Evolutionary conservation across 179 eudicot genomes (phyloP).

Genomic region (Sideroxylon spinosum): DNA sequence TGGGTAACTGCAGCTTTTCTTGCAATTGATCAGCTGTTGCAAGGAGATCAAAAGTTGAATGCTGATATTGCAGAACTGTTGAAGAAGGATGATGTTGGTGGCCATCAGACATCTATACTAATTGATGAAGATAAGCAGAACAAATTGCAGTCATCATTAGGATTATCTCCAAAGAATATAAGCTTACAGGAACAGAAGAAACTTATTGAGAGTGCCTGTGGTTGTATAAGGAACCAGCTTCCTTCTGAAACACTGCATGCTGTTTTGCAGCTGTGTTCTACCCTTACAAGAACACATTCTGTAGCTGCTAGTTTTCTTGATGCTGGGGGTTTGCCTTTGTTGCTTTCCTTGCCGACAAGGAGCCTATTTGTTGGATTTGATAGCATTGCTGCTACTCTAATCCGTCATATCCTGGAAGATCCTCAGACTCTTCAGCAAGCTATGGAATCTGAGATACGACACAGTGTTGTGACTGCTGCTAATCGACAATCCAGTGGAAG

Average conservation of each 20-base stretch:
- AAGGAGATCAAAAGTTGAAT: constrained; percentile 65
- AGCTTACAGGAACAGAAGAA: constrained; percentile 67
- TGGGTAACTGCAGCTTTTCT: constrained; percentile 97
- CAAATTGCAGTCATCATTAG: constrained; percentile 39
- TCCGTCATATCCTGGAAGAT: constrained; percentile 96
- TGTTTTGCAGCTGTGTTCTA: constrained; percentile 84
- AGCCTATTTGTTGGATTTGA: constrained; percentile 91
- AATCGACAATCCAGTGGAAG: constrained; percentile 90
- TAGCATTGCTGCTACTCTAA: constrained; percentile 79
- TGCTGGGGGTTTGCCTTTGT: constrained; percentile 74
- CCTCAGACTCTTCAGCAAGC: constrained; percentile 98
- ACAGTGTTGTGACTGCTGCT: constrained; percentile 64
- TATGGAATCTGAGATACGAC: constrained; percentile 96
- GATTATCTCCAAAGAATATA: constrained; percentile 37
- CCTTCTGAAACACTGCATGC: constrained; percentile 96
- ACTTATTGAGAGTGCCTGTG: constrained; percentile 76
- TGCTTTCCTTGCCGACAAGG: constrained; percentile 80
- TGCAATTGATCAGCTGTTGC: constrained; percentile 75
- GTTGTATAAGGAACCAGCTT: constrained; percentile 62
- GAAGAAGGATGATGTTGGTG: constrained; percentile 47
- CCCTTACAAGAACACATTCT: constrained; percentile 71
- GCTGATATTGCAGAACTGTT: constrained; percentile 66
- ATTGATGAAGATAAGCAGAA: constrained; percentile 65
- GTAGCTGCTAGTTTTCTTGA: constrained; percentile 82
- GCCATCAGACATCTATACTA: constrained; percentile 45